Conservation (phyloP, 2,329 filamentous ascomycete genomes). For the Diplodia corticola region DNA sequence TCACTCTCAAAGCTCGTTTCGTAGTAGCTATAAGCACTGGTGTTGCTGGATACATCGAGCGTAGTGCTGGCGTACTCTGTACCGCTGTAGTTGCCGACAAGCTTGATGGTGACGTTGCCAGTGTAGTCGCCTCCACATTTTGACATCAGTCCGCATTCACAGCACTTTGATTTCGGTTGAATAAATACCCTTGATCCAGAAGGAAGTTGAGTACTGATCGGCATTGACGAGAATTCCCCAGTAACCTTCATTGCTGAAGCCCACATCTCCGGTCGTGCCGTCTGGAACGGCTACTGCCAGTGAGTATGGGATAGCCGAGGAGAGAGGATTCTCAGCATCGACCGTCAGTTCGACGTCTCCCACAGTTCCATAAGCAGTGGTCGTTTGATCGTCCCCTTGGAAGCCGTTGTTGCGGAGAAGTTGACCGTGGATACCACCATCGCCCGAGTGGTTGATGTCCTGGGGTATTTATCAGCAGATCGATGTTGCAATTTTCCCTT, state of each 20-base stretch:
- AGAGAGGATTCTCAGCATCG: constrained; percentile 7
- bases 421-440: constrained; percentile 24
- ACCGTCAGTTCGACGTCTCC: constrained; percentile 30
- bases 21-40: background rate
- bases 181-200: constrained; percentile 29
- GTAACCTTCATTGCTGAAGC: constrained; percentile 23
- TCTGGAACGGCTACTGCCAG: constrained; percentile 8
- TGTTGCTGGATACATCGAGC: background rate
- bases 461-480: background rate
- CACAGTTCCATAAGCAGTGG: constrained; percentile 35
- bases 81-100: constrained; percentile 13
- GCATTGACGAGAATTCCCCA: constrained; percentile 23
- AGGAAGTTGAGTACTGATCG: constrained; percentile 17
- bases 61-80: constrained; percentile 18
- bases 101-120: constrained; percentile 25
- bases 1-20: constrained; percentile 15
- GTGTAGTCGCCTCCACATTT: constrained; percentile 32
- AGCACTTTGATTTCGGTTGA: background rate
- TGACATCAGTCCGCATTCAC: constrained; percentile 22
- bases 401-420: constrained; percentile 23
- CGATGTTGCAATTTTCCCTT: too few relatives aligned
- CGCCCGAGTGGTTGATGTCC: constrained; percentile 24
- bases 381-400: constrained; percentile 24
- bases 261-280: constrained; percentile 10
- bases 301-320: constrained; percentile 18